A percentile compares a stretch with the other conserved stretches of the same genome.
Conservation (phyloP, 345 rosid genomes). For the Mallotus nudiflorus region DNA sequence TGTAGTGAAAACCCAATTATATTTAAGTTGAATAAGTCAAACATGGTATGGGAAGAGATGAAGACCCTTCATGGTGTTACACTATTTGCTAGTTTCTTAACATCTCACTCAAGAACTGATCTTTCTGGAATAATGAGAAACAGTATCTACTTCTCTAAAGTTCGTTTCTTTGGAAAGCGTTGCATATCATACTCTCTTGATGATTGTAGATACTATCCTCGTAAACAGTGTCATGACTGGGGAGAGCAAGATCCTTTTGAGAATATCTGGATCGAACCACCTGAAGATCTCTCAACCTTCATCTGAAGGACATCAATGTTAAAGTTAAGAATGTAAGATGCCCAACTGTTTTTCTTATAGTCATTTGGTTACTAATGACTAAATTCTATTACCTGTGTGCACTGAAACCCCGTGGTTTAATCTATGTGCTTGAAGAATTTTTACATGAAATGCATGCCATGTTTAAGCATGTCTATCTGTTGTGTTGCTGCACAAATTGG, state of each 20-base stretch:
- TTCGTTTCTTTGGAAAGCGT: slow-evolving; percentile 63
- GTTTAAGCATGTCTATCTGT: neutral
- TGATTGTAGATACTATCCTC: slow-evolving; percentile 54
- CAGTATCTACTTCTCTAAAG: slow-evolving; percentile 68
- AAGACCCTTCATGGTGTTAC: slow-evolving; percentile 55
- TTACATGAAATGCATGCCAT: neutral
- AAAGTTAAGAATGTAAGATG: slow-evolving; percentile 1
- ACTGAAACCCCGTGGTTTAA: neutral
- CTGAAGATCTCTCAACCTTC: slow-evolving; percentile 39
- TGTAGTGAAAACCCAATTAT: slow-evolving; percentile 48
- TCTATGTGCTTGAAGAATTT: slow-evolving; percentile 13
- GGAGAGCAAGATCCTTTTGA: slow-evolving; percentile 60
- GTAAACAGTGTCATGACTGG: slow-evolving; percentile 61
- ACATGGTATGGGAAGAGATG: slow-evolving; percentile 59
- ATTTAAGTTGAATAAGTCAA: slow-evolving; percentile 49
- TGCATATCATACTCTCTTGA: slow-evolving; percentile 61
- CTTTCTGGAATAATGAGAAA: slow-evolving; percentile 55
- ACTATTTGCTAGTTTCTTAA: slow-evolving; percentile 59
- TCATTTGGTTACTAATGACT: neutral
- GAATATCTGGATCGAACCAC: slow-evolving; percentile 67
- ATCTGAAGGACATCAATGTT: slow-evolving; percentile 26
- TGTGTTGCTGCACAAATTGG: neutral
- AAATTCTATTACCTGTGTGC: neutral
- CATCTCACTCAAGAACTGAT: slow-evolving; percentile 50
- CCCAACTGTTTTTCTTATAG: slow-evolving; percentile 7